Percentiles rank a stretch among this genome's conserved stretches.
Conservation (phyloP, 768 basidiomycete genomes). For the Ephemerocybe angulata region DNA sequence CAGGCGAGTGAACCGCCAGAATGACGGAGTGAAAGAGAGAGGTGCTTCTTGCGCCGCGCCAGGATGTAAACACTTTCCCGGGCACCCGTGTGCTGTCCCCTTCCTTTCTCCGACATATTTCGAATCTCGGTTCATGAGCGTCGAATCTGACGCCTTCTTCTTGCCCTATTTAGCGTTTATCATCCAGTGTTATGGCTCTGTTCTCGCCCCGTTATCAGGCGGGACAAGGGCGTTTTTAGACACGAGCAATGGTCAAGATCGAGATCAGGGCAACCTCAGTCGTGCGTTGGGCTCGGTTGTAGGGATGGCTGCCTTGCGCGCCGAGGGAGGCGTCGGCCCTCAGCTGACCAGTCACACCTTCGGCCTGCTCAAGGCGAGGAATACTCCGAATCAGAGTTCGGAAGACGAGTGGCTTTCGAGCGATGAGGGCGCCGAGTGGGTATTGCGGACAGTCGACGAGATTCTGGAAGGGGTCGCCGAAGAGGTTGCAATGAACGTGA, state of each 20-base stretch:
- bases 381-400: slow-evolving; percentile 51
- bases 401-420: slow-evolving; percentile 80
- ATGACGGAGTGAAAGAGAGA: slow-evolving; percentile 6
- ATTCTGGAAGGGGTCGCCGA: slow-evolving; percentile 70
- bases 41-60: slow-evolving; percentile 8
- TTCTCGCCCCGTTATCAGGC: slow-evolving; percentile 72
- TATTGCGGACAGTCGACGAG: slow-evolving; percentile 77
- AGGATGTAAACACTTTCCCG: slow-evolving; percentile 2
- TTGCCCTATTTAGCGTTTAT: slow-evolving; percentile 60
- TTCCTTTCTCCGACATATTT: slow-evolving; percentile 8
- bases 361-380: slow-evolving; percentile 82
- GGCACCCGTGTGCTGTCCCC: slow-evolving; percentile 1
- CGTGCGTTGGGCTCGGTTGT: slow-evolving; percentile 81
- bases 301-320: slow-evolving; percentile 79
- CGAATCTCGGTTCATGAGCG: slow-evolving; percentile 6
- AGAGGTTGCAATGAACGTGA: slow-evolving; percentile 49
- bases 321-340: slow-evolving; percentile 80
- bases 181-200: slow-evolving; percentile 79
- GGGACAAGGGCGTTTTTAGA: slow-evolving; percentile 42
- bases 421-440: slow-evolving; percentile 88
- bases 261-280: slow-evolving; percentile 79
- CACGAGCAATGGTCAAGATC: slow-evolving; percentile 39
- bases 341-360: slow-evolving; percentile 88
- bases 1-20: slow-evolving; percentile 14
- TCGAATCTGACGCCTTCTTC: slow-evolving; percentile 17